Percentiles rank a stretch among this genome's conserved stretches.
Evolutionary conservation across 2,329 filamentous ascomycete genomes (phyloP).

Genomic region (Fusarium neocosmosporiellum): DNA sequence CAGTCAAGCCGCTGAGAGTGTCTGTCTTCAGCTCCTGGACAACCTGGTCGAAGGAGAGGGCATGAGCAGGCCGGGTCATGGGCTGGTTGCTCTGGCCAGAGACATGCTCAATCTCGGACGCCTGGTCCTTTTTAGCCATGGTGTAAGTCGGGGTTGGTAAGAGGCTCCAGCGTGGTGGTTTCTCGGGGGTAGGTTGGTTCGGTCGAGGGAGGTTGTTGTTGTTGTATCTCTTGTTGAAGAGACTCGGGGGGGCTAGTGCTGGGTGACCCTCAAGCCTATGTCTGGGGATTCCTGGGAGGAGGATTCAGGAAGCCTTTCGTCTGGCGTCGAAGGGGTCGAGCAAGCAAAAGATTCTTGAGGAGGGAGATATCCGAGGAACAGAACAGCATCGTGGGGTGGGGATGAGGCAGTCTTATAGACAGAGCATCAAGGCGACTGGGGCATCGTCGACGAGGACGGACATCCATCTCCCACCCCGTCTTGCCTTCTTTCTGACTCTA

Average conservation of each 20-base stretch:
- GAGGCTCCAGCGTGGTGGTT: constrained; percentile 27
- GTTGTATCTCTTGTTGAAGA: constrained; percentile 8
- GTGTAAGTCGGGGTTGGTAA: constrained; percentile 19
- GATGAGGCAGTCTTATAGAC: constrained; percentile 41
- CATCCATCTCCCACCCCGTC: constrained; percentile 30
- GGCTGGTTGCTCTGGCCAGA: constrained; percentile 50
- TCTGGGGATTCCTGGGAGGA: constrained; percentile 35
- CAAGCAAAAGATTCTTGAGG: constrained; percentile 31
- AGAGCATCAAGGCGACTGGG: constrained; percentile 12
- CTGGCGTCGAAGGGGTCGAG: constrained; percentile 29
- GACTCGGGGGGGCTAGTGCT: neutral
- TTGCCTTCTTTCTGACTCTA: constrained; percentile 14
- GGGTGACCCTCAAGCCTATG: constrained; percentile 26
- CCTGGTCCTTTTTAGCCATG: constrained; percentile 39
- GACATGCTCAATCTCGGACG: constrained; percentile 38
- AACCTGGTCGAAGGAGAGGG: constrained; percentile 60
- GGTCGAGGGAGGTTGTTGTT: constrained; percentile 1
- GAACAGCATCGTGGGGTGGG: constrained; percentile 23
- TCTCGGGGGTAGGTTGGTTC: constrained; percentile 2
- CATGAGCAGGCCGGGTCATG: constrained; percentile 68
- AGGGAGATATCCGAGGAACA: constrained; percentile 13
- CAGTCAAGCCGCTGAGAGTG: constrained; percentile 64
- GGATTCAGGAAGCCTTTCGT: constrained; percentile 39
- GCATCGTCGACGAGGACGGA: constrained; percentile 14
- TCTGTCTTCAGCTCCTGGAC: constrained; percentile 64